Percentiles rank a stretch among this genome's conserved stretches.
Conservation (phyloP, 208 protist species). For the Leishmania arabica region DNA sequence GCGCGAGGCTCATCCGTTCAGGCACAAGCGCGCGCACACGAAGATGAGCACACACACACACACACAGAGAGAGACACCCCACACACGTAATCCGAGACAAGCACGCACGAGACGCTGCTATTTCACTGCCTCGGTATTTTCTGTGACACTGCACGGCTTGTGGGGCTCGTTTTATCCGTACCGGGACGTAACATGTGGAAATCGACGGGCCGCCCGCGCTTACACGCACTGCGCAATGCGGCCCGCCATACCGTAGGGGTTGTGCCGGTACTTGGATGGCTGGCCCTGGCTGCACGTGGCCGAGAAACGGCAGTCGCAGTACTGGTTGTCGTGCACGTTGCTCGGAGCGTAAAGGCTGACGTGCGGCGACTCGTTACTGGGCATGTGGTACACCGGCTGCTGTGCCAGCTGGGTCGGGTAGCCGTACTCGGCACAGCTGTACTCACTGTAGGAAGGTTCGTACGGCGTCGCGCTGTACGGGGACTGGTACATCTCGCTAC, state of each 20-base stretch:
- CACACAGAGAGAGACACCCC: not conserved
- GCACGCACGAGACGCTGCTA: not conserved
- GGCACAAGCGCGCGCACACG: not conserved
- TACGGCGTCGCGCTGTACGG: constrained; percentile 23
- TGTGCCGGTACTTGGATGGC: constrained; percentile 80
- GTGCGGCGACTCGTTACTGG: not conserved
- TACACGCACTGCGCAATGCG: constrained; percentile 32
- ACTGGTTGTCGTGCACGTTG: constrained; percentile 6
- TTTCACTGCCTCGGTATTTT: not conserved
- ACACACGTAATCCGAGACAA: not conserved
- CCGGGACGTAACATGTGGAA: not conserved
- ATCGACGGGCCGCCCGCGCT: not conserved
- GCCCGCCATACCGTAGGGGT: constrained; percentile 66
- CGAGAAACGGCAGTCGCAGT: constrained; percentile 55
- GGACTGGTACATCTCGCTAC: constrained; percentile 29
- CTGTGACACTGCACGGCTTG: not conserved
- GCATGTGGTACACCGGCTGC: not conserved
- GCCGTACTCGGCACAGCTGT: constrained; percentile 25
- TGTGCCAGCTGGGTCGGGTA: constrained; percentile 19
- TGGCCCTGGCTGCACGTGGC: constrained; percentile 63
- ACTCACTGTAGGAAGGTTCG: constrained; percentile 25
- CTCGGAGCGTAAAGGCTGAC: not conserved
- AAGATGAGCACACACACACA: not conserved
- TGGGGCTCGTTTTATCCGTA: not conserved
- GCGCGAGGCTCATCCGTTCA: not conserved